Base-by-base conservation (phyloP, 2,329 filamentous ascomycete species). In the Colletotrichum phormii region DNA sequence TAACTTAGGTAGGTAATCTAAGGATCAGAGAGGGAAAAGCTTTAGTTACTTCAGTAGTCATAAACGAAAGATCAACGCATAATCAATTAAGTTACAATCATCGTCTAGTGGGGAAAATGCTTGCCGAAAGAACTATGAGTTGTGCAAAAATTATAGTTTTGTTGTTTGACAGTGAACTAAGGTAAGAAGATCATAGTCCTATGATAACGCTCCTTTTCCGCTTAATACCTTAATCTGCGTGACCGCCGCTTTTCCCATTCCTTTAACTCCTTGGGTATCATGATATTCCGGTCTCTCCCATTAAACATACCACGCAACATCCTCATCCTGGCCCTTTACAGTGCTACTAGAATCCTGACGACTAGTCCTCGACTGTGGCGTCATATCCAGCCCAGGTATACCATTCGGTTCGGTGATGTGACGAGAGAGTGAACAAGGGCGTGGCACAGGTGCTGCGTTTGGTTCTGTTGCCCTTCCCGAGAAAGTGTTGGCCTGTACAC, bases 201-300 rank as follows among this genome's bases (percentile, higher is more conserved):
- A 18, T n/a, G 42, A 11, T 18, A 11, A 22, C n/a, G 2, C 42
- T 22, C 42, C 42, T 49, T 22, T 18, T 49, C 18, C 18, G 8
- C 18, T 29, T 6, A 18, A 55, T 4, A 12, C 8, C 29, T 29
- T 55, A 3, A 15, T 29, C 24, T 5, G 26, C 12, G 24, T 29
- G 12, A 55, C 22, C 3, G 7, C 8, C 53, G 37, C 29, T 42
- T 67, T 67, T 67, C 4, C 24, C 5, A 12, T 26, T n/a, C 26
- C 24, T 29, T 49, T 5, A 58, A 69, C 65, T 64, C 64, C 69
- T 26, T 31, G 51, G 64, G 65, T 71, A 72, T 69, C 69, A 60
- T 64, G 7, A 53, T n/a, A 29, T 3, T 13, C 59, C 69, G 64
- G 42, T 18, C 46, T 46, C 26, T 24, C 24, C 46, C 24, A 46